Percentiles rank a stretch among this genome's conserved stretches.
These are phyloP conservation scores for Endoconidiophora laricicola DNA, from an alignment of 2,329 filamentous ascomycete genomes.

Conservation along the genomic window DNA sequence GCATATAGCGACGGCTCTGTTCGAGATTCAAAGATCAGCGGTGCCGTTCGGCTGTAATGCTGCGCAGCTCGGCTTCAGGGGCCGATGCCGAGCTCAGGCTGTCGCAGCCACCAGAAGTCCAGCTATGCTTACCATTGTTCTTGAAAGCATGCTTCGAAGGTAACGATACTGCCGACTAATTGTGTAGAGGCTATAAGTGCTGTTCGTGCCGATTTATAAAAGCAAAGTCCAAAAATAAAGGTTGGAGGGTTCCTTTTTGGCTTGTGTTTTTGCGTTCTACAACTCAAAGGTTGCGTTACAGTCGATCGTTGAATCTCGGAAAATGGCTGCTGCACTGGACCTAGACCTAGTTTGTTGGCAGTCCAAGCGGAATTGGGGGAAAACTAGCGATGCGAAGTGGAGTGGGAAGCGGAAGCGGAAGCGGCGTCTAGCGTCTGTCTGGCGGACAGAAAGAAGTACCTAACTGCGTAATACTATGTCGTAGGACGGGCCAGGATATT, in stretches of 20 bases:
- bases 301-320: background rate
- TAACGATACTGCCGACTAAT: background rate
- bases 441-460: background rate
- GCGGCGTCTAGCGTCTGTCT: no score
- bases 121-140: constrained; percentile 1
- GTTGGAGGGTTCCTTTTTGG: no score
- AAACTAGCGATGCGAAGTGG: background rate
- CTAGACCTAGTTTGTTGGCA: background rate
- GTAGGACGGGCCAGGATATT: no score
- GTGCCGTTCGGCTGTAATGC: background rate
- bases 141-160: background rate
- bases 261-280: no score
- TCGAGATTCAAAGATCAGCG: background rate
- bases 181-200: background rate
- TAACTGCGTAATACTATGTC: constrained; percentile 1
- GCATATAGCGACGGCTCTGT: constrained; percentile 4
- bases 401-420: background rate
- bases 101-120: background rate
- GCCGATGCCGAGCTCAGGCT: background rate
- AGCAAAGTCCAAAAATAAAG: background rate
- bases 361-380: background rate
- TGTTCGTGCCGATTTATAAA: no score
- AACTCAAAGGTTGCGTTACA: background rate
- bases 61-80: background rate
- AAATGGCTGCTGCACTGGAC: no score